Base-by-base conservation (phyloP, 176 grass and related monocot species). In the Ensete glaucum region DNA sequence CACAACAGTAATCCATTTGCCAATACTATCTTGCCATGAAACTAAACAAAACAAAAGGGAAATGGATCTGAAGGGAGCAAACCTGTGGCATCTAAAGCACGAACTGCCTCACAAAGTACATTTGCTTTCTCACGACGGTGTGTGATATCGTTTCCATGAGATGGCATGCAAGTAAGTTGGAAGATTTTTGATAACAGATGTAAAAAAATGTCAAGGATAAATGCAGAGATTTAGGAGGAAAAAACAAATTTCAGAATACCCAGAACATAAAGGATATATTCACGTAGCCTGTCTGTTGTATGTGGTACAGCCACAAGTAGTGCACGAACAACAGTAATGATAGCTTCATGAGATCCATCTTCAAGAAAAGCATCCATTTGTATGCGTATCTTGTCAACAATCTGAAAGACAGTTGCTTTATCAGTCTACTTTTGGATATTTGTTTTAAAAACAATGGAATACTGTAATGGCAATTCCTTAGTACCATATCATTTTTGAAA, bases 311-410 rank as follows among this genome's bases (percentile, higher is more conserved):
- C 88, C 26, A 84, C 90, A 70, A 85, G 75, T 79, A 98, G 77
- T 69, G 94, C 83, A 89, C 73, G 88, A 73, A 98, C 85, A 79
- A 93, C 94, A 83, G 90, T 93, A 71, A 87, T 54, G 74, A 82
- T 91, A 76, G 94, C 94, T 83, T 98, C 94, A 71, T 98, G 90
- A 21, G 90, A 93, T 81, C 90, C 90, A 85, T 98, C 94, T 87
- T 98, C 94, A 83, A 98, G 88, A 82, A 98, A 98, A 81, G 90
- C 86, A 84, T 98, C 90, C 94, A 98, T 93, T 86, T 98, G 93
- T 83, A 98, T 78, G 66, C 65, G 88, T 87, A 98, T 93, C 80
- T 98, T 98, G 79, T 98, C 94, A 79, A 98, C 80, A 83, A 98
- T 79, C 94, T 98, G 77, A 73, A 51, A 60, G 65, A 82, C 55